phyloP scores from a whole-genome alignment of 106 monocot species.

The Alisma plantagoaquatica region DNA sequence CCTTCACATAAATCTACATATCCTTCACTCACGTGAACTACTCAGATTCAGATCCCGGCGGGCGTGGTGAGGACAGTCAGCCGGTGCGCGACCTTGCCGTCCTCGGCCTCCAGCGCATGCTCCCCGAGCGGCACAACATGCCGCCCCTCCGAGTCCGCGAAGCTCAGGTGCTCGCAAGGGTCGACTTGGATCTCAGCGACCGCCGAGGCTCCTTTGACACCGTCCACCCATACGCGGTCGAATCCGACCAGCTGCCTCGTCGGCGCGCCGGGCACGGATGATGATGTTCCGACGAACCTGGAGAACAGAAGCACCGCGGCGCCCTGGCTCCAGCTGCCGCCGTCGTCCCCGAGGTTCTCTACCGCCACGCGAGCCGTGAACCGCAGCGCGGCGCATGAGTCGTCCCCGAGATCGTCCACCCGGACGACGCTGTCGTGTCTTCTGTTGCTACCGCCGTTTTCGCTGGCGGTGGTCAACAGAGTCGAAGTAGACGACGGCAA shows the following conservation, averaged over 20 bases:
- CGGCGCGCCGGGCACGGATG: conserved; percentile 4
- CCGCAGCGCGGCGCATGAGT: conserved; percentile 35
- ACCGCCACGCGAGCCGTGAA: conserved; percentile 7
- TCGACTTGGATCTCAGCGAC: conserved; percentile 9
- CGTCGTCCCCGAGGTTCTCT: conserved; percentile 7
- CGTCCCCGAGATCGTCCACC: conserved; percentile 13
- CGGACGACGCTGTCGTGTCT: conserved; percentile 22
- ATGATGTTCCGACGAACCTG: background rate
- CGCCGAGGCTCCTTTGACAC: background rate
- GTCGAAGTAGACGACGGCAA: conserved; percentile 13
- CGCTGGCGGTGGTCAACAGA: background rate
- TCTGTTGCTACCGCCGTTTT: conserved; percentile 1
- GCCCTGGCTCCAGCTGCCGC: too few species aligned
- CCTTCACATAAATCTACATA: too few species aligned
- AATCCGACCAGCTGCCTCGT: conserved; percentile 30
- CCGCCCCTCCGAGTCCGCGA: conserved; percentile 27
- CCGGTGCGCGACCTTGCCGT: background rate
- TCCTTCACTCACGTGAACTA: too few species aligned
- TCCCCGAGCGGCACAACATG: conserved; percentile 40
- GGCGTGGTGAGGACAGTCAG: too few species aligned
- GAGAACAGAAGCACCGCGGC: conserved; percentile 19
- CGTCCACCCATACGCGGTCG: conserved; percentile 12
- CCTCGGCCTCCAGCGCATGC: conserved; percentile 46
- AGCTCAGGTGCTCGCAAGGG: conserved; percentile 24
- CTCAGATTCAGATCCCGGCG: too few species aligned